Evolutionary conservation across 108 stramenopile genomes (phyloP).

Genomic region (Aurantiochytrium sp.): DNA sequence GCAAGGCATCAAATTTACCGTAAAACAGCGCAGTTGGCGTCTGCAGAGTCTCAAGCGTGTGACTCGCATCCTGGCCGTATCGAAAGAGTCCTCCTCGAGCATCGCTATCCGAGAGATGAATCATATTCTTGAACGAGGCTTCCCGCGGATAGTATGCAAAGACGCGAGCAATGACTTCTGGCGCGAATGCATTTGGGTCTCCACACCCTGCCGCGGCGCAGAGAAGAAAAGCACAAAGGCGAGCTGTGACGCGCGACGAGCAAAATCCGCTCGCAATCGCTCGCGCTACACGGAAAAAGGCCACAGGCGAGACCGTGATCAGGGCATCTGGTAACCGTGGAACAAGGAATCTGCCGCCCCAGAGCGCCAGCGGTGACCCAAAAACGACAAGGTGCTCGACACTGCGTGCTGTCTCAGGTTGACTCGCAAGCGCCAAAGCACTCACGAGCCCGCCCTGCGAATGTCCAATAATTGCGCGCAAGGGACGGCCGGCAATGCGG

Average conservation of each 20-base stretch:
- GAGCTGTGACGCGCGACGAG: not conserved
- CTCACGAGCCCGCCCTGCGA: not conserved
- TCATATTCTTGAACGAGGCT: not conserved
- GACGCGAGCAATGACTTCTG: not conserved
- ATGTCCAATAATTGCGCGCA: not conserved
- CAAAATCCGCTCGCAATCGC: not conserved
- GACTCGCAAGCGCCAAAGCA: not conserved
- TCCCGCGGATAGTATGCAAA: not conserved
- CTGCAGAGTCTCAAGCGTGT: not conserved
- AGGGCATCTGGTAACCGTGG: not conserved
- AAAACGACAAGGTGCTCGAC: not conserved
- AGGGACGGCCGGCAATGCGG: too few species aligned
- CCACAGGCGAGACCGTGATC: not conserved
- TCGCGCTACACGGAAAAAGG: not conserved
- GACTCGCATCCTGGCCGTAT: not conserved
- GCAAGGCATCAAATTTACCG: not conserved
- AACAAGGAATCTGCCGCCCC: not conserved
- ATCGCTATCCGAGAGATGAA: not conserved
- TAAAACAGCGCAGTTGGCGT: not conserved
- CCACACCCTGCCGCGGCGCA: not conserved
- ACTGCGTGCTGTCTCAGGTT: not conserved
- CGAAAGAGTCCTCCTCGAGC: not conserved
- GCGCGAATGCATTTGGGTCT: not conserved
- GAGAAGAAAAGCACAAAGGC: not conserved
- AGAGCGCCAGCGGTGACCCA: not conserved